Evolutionary conservation across 2,329 filamentous ascomycete species (phyloP), one percentile per base, ranked within the genome.

Genomic region (Rhynchosporium agropyri): DNA sequence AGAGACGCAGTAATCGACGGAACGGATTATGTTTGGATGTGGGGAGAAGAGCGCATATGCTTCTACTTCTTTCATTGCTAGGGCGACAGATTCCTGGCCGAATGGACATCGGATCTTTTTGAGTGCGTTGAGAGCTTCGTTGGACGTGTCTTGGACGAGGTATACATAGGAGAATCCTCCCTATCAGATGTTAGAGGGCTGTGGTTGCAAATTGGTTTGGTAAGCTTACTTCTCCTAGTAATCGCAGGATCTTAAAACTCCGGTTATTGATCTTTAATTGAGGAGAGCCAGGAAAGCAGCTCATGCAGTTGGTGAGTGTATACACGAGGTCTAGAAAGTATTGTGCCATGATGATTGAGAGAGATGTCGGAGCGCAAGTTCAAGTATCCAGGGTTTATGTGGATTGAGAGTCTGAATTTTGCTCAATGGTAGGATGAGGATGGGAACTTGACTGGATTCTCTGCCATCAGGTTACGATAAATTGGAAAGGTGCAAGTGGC

Each of bases 91-190:
- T 81, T 99, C 95, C 77, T 95, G 90, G 69, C 95, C 95, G 74
- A 99, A 98, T 4, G 95, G 94, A 81, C 95, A 99, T 75, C 94
- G 89, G 77, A 99, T 99, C 84, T 99, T 99, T 79, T 99, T 99
- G 66, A 98, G 87, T 20, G 95, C 95, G 77, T 96, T 94, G 53
- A 97, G 85, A 72, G 94, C 87, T 64, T 91, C 90, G 58, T 87
- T 89, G 60, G 86, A 82, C 54, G 90, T 94, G 77, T 97, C 93
- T 81, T 98, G 91, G 64, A 99, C 95, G 64, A 99, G 90, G 79
- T 99, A 99, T 71, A 99, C 95, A 78, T 98, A 99, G 68, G 92
- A 97, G 82, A 99, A 99, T 73, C 95, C 95, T 75, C 95, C 95
- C 89, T 94, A 62, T 36, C 29, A 9, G 15, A 38, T 48, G 63